These are phyloP conservation scores for Lepidium campestre DNA, from an alignment of 441 rosid species.

Conservation along the genomic window DNA sequence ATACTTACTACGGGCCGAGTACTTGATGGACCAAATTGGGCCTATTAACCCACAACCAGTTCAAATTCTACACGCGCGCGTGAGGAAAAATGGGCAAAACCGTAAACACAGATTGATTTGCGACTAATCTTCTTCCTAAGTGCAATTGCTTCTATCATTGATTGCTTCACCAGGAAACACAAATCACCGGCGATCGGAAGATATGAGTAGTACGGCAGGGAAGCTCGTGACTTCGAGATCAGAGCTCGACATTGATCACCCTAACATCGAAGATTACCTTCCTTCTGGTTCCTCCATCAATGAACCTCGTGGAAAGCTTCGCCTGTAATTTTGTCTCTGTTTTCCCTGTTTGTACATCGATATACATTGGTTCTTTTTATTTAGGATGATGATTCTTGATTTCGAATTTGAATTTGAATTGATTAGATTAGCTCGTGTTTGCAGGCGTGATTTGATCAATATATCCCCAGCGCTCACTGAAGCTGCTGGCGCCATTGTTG, in stretches of 20 bases:
- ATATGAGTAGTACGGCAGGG: slow-evolving; percentile 27
- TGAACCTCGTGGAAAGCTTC: slow-evolving; percentile 74
- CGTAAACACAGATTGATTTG: no score
- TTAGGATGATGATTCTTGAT: no score
- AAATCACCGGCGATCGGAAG: slow-evolving; percentile 16
- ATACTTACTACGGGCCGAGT: no score
- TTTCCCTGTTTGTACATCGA: not conserved
- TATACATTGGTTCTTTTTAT: no score
- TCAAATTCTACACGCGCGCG: no score
- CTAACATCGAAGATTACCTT: slow-evolving; percentile 89
- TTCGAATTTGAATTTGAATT: not conserved
- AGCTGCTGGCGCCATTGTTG: slow-evolving; percentile 97
- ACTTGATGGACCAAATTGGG: no score
- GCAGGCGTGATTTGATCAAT: slow-evolving; percentile 85
- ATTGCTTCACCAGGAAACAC: not conserved
- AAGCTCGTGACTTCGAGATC: slow-evolving; percentile 57
- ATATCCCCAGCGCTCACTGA: slow-evolving; percentile 82
- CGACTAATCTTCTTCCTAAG: no score
- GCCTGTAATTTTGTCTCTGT: slow-evolving; percentile 39
- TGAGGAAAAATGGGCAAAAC: no score
- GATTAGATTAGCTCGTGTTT: not conserved
- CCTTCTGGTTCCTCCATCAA: slow-evolving; percentile 80
- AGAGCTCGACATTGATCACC: slow-evolving; percentile 82
- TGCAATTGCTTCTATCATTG: no score
- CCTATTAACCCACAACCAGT: no score